Evolutionary conservation across 2,329 filamentous ascomycete species (phyloP).

Genomic region (Sclerotinia nivalis): DNA sequence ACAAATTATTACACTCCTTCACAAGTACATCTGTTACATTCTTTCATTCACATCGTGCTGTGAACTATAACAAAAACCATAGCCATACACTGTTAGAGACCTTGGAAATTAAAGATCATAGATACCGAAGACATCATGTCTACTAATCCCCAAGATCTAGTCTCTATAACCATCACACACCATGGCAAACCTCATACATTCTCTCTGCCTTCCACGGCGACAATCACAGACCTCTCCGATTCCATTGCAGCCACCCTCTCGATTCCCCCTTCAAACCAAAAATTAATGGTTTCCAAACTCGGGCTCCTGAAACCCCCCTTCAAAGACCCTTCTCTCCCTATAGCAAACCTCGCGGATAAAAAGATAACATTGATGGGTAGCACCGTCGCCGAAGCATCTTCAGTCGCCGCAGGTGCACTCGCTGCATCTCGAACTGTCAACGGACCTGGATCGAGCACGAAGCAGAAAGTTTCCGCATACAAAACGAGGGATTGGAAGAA

Average conservation of each 20-base stretch:
- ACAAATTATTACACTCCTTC: not conserved
- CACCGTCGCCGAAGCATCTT: constrained; percentile 58
- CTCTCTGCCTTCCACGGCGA: constrained; percentile 49
- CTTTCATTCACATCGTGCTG: not conserved
- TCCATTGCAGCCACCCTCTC: constrained; percentile 57
- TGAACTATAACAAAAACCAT: not conserved
- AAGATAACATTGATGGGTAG: constrained; percentile 68
- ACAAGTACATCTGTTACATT: not conserved
- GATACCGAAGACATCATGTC: constrained; percentile 27
- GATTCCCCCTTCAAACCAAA: constrained; percentile 65
- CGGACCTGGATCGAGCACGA: constrained; percentile 25
- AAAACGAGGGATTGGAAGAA: constrained; percentile 50
- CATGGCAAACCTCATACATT: constrained; percentile 50
- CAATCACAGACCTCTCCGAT: constrained; percentile 59
- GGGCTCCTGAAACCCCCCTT: constrained; percentile 66
- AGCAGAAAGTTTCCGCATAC: constrained; percentile 43
- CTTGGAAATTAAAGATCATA: not conserved
- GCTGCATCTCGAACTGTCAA: constrained; percentile 52
- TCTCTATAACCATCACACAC: constrained; percentile 51
- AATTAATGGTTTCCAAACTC: constrained; percentile 65
- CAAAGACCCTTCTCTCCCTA: constrained; percentile 54
- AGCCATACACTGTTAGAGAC: no score
- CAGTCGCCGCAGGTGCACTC: constrained; percentile 51
- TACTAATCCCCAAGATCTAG: constrained; percentile 37
- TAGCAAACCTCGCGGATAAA: constrained; percentile 53